Conservation (phyloP, 129 eudicot genomes). For the Erigeron canadensis region DNA sequence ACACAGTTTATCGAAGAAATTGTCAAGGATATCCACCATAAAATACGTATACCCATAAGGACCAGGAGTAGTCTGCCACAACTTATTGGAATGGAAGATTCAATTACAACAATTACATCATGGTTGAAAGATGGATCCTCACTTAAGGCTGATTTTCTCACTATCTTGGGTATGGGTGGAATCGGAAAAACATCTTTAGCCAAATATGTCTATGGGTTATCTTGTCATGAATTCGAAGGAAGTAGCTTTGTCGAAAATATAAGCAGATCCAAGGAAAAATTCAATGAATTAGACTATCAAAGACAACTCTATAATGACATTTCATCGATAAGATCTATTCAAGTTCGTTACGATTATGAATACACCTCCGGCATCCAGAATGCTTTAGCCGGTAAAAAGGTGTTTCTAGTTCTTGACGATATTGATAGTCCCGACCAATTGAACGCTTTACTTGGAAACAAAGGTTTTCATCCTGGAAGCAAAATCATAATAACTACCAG, state of each 20-base stretch:
- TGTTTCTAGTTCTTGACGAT: not conserved
- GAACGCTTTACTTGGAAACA: not conserved
- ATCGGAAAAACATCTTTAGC: slow-evolving; percentile 38
- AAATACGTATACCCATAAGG: not conserved
- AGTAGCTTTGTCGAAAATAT: slow-evolving; percentile 24
- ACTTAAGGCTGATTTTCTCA: not conserved
- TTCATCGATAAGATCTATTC: not conserved
- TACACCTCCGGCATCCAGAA: not conserved
- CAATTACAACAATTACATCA: not conserved
- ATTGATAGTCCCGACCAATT: not conserved
- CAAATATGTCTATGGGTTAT: not conserved
- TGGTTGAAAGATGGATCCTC: not conserved
- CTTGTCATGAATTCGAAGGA: not conserved
- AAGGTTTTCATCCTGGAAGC: not conserved
- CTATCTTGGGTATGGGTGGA: slow-evolving; percentile 28
- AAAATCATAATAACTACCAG: not conserved
- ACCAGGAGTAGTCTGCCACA: not conserved
- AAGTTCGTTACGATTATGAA: not conserved
- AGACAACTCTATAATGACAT: not conserved
- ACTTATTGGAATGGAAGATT: not conserved
- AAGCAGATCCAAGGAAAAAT: not conserved
- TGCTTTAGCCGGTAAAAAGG: not conserved
- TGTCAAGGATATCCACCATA: not conserved
- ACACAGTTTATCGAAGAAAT: not conserved
- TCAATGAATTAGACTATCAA: not conserved